These are phyloP conservation scores for Flaveria bidentis DNA, from an alignment of 129 eudicot genomes.

Conservation along the genomic window DNA sequence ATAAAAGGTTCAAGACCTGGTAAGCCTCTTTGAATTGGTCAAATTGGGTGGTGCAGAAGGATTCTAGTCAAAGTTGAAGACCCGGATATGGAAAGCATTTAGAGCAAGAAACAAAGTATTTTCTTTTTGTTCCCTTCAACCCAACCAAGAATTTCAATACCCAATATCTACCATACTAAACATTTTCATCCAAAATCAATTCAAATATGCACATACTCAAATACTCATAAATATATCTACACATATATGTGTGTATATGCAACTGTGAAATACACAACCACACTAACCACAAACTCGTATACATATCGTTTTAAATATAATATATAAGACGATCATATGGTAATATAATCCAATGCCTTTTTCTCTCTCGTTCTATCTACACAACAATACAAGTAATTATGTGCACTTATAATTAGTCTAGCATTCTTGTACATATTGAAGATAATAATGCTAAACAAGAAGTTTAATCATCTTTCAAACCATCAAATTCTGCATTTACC, in stretches of 20 bases:
- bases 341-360: not conserved
- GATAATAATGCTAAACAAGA: not conserved
- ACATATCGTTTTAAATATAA: too few relatives aligned
- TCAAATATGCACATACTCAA: not conserved
- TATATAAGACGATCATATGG: too few relatives aligned
- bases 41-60: slow-evolving; percentile 31
- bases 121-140: slow-evolving; percentile 38
- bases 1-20: slow-evolving; percentile 20
- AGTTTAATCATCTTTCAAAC: not conserved
- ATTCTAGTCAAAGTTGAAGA: slow-evolving; percentile 33
- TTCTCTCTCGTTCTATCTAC: not conserved
- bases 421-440: not conserved
- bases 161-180: slow-evolving; percentile 3
- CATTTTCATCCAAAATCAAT: not conserved
- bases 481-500: slow-evolving; percentile 10
- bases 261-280: too few relatives aligned
- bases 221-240: not conserved
- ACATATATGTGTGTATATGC: not conserved
- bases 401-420: too few relatives aligned
- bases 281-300: too few relatives aligned
- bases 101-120: slow-evolving; percentile 1
- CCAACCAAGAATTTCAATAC: slow-evolving; percentile 29
- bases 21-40: slow-evolving; percentile 39
- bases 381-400: not conserved
- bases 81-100: slow-evolving; percentile 1